These are phyloP conservation scores for Microcera coccophila DNA, from an alignment of 2,329 filamentous ascomycete genomes.

Conservation along the genomic window DNA sequence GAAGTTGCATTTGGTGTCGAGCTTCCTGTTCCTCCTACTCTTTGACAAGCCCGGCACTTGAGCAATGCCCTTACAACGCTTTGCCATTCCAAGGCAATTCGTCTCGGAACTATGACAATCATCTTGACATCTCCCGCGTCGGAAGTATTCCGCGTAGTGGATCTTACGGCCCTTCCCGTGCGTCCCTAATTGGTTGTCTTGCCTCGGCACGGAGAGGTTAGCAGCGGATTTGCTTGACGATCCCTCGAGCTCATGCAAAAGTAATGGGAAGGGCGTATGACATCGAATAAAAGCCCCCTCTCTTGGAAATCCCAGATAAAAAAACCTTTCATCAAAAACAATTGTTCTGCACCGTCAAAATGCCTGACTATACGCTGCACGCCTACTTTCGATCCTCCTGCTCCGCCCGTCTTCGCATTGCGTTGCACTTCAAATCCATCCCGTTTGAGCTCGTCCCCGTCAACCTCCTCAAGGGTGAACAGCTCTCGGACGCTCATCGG, in stretches of 20 bases:
- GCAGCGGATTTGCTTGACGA: background rate
- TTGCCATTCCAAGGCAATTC: too few species aligned
- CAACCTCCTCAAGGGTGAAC: constrained; percentile 53
- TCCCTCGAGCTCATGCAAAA: background rate
- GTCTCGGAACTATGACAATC: background rate
- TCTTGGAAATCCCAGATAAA: too few species aligned
- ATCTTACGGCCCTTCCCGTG: background rate
- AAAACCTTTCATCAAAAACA: background rate
- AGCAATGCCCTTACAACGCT: too few species aligned
- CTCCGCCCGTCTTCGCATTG: constrained; percentile 58
- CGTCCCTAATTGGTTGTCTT: background rate
- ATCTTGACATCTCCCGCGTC: background rate
- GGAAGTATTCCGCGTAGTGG: background rate
- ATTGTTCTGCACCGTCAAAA: constrained; percentile 6
- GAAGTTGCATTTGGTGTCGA: too few species aligned
- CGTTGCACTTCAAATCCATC: constrained; percentile 53
- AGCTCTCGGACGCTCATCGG: constrained; percentile 42
- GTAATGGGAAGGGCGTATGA: background rate
- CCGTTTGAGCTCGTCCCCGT: constrained; percentile 44
- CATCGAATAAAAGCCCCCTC: background rate
- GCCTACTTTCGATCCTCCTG: constrained; percentile 62
- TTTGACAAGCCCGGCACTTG: too few species aligned
- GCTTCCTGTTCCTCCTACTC: too few species aligned
- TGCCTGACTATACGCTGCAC: constrained; percentile 44
- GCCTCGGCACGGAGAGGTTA: background rate